Evolutionary conservation across 768 basidiomycete genomes (phyloP).

Genomic region (Ramaria sp.): DNA sequence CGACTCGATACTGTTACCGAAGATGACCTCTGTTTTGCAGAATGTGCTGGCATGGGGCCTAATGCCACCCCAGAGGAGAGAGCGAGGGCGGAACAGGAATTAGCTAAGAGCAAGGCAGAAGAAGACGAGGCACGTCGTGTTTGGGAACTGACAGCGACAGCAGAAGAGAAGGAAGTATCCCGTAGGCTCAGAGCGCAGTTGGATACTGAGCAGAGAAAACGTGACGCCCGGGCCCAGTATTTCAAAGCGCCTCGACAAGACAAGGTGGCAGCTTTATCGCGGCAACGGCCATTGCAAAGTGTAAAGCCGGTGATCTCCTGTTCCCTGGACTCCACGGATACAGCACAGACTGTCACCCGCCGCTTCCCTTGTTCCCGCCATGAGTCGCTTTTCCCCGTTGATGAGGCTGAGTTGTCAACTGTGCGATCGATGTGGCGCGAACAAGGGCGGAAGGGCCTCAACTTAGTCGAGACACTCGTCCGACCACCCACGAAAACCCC

Average conservation of each 20-base stretch:
- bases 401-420: neutral
- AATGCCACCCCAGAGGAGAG: neutral
- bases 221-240: neutral
- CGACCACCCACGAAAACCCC: neutral
- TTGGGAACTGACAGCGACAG: neutral
- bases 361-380: neutral
- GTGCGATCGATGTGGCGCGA: constrained; percentile 3
- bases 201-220: neutral
- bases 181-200: neutral
- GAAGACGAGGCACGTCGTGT: neutral
- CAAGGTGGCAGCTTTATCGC: neutral
- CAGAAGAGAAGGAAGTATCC: neutral
- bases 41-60: neutral
- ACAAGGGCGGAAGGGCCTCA: constrained; percentile 5
- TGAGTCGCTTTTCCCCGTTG: neutral
- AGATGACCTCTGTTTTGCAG: neutral
- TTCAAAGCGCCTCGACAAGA: neutral
- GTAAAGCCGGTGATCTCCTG: neutral
- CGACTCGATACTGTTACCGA: neutral
- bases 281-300: neutral
- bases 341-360: neutral
- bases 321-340: neutral
- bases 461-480: neutral
- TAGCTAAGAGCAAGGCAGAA: neutral
- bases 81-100: neutral